phyloP scores from a whole-genome alignment of 1,284 basidiomycete species.

The Puccinia polysora region DNA sequence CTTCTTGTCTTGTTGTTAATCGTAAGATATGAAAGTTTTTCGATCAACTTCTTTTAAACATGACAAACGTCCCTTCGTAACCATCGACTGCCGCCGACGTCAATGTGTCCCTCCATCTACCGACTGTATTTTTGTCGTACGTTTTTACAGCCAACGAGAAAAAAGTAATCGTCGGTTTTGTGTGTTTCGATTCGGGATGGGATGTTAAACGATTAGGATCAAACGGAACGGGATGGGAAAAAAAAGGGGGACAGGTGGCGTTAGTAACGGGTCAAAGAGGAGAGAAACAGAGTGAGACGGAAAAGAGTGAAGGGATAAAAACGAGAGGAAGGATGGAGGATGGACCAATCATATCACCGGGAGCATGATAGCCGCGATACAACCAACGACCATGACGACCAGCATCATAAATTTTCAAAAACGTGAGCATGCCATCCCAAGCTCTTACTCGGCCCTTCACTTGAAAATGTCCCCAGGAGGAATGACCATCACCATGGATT shows the following conservation, averaged over 20 bases:
- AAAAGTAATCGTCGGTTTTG: too few species aligned
- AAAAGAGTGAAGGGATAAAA: conserved; percentile 49
- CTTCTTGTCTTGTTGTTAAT: too few species aligned
- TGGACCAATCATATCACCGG: conserved; percentile 49
- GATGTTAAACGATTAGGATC: too few species aligned
- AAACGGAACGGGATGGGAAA: too few species aligned
- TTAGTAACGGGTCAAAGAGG: not conserved
- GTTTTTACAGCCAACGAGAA: too few species aligned
- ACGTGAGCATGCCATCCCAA: conserved; percentile 52
- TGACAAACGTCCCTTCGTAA: conserved; percentile 48
- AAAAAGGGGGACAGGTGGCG: not conserved
- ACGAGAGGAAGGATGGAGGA: conserved; percentile 50
- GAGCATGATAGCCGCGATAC: conserved; percentile 50
- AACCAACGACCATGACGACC: conserved; percentile 48
- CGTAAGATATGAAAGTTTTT: too few species aligned
- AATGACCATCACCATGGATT: conserved; percentile 47
- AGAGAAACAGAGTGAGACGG: conserved; percentile 21
- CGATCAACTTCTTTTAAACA: conserved; percentile 25
- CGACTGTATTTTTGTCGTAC: too few species aligned
- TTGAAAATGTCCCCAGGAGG: conserved; percentile 51
- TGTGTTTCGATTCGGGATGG: too few species aligned
- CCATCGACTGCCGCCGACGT: conserved; percentile 50
- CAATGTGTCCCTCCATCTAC: conserved; percentile 51
- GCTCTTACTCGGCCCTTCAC: conserved; percentile 49
- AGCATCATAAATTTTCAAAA: conserved; percentile 51